Percentiles rank a stretch among this genome's conserved stretches.
These are phyloP conservation scores for Thelonectria rubi DNA, from an alignment of 2,329 filamentous ascomycete genomes.

Conservation along the genomic window DNA sequence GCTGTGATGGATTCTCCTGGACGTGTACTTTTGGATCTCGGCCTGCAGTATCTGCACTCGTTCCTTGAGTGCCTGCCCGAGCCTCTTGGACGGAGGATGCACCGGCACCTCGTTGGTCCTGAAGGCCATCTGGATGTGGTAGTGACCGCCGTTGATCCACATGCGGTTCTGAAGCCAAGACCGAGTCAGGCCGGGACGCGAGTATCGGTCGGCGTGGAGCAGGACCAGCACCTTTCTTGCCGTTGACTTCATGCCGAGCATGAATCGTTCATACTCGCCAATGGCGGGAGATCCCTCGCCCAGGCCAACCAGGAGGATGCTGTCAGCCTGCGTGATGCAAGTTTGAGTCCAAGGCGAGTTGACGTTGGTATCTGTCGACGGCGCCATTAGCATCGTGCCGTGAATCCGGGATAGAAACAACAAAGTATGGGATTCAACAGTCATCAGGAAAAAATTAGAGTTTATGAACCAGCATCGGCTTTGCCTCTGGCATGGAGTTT, in stretches of 20 bases:
- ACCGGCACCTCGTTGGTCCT: conserved; percentile 78
- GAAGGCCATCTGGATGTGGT: conserved; percentile 96
- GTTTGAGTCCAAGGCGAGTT: conserved; percentile 99
- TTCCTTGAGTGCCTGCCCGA: conserved; percentile 88
- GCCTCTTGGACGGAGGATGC: conserved; percentile 77
- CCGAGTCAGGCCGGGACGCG: conserved; percentile 82
- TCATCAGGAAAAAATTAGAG: conserved; percentile 76
- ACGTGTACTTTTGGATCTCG: conserved; percentile 98
- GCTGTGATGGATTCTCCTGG: conserved; percentile 85
- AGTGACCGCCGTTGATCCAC: conserved; percentile 98
- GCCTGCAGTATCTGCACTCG: conserved; percentile 94
- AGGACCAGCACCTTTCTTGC: conserved; percentile 92
- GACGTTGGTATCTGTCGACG: conserved; percentile 84
- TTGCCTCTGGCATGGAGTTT: conserved; percentile 60
- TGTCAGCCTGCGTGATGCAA: conserved; percentile 96
- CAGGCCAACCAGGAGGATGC: conserved; percentile 89
- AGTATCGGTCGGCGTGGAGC: conserved; percentile 89
- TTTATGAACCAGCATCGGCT: conserved; percentile 65
- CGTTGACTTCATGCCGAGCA: conserved; percentile 96
- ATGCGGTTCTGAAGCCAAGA: conserved; percentile 91
- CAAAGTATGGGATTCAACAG: conserved; percentile 9
- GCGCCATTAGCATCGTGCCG: conserved; percentile 41
- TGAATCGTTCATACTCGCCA: conserved; percentile 95
- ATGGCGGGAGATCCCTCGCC: conserved; percentile 90
- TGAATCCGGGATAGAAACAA: conserved; percentile 17